Conservation (phyloP, 2,329 filamentous ascomycete species). For the Cladophialophora psammophila region DNA sequence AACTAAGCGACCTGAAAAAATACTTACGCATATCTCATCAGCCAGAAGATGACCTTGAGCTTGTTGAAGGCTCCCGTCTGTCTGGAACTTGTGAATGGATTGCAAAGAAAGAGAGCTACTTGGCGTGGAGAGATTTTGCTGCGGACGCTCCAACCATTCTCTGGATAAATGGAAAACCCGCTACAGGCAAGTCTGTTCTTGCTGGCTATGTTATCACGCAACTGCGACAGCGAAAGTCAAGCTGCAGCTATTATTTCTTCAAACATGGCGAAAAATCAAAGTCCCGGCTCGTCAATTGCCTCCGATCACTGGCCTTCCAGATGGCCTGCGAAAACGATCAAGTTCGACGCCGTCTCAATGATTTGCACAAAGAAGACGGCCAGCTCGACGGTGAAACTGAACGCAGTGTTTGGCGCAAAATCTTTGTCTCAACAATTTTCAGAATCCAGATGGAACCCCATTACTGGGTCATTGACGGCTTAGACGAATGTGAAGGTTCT, state of each 20-base stretch:
- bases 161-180: slow-evolving; percentile 44
- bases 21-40: not conserved
- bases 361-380: slow-evolving; percentile 39
- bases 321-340: slow-evolving; percentile 36
- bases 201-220: slow-evolving; percentile 38
- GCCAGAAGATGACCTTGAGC: not conserved
- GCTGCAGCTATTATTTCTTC: slow-evolving; percentile 42
- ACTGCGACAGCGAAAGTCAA: slow-evolving; percentile 27
- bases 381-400: slow-evolving; percentile 42
- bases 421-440: slow-evolving; percentile 46
- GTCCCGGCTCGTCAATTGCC: slow-evolving; percentile 34
- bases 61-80: not conserved
- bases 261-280: not conserved
- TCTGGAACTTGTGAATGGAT: slow-evolving; percentile 14
- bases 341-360: slow-evolving; percentile 37
- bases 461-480: slow-evolving; percentile 51
- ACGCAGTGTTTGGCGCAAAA: slow-evolving; percentile 43
- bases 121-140: not conserved
- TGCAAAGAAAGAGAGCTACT: not conserved
- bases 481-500: slow-evolving; percentile 48
- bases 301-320: slow-evolving; percentile 43
- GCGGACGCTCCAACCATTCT: slow-evolving; percentile 38
- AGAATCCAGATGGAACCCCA: slow-evolving; percentile 40
- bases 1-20: not conserved
- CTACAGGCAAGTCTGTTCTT: slow-evolving; percentile 46